phyloP scores from a whole-genome alignment of 495 filamentous ascomycete species.

The Aspergillus haitiensis region DNA sequence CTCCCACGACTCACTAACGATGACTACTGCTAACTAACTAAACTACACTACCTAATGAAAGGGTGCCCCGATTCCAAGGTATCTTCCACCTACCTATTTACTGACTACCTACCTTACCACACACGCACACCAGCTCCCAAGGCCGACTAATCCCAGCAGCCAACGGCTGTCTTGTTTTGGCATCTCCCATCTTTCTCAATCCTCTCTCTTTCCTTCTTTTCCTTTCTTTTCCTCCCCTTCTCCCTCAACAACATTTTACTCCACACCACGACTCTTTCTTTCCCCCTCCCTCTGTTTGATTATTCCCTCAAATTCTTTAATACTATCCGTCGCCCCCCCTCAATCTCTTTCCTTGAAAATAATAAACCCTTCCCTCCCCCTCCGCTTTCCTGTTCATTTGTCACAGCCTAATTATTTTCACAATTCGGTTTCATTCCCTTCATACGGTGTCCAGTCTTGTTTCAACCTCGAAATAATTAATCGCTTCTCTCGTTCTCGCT shows the following conservation, averaged over 20 bases:
- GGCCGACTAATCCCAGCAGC: constrained; percentile 14
- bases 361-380: neutral
- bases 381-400: neutral
- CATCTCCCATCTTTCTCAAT: constrained; percentile 25
- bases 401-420: neutral
- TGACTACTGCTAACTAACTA: too few relatives aligned
- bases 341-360: neutral
- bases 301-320: neutral
- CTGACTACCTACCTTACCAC: neutral
- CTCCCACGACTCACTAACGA: too few relatives aligned
- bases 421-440: neutral
- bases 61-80: too few relatives aligned
- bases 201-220: constrained; percentile 24
- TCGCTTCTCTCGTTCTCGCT: neutral
- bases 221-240: constrained; percentile 19
- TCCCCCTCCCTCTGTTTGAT: neutral
- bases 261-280: constrained; percentile 2
- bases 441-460: too few relatives aligned
- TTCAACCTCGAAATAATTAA: neutral
- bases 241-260: constrained; percentile 11
- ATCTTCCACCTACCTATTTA: too few relatives aligned
- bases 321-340: neutral
- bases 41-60: too few relatives aligned
- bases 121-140: neutral
- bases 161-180: constrained; percentile 25